Base-by-base conservation (phyloP, 805 yeast genomes). In the Metschnikowia baotianmanensis region DNA sequence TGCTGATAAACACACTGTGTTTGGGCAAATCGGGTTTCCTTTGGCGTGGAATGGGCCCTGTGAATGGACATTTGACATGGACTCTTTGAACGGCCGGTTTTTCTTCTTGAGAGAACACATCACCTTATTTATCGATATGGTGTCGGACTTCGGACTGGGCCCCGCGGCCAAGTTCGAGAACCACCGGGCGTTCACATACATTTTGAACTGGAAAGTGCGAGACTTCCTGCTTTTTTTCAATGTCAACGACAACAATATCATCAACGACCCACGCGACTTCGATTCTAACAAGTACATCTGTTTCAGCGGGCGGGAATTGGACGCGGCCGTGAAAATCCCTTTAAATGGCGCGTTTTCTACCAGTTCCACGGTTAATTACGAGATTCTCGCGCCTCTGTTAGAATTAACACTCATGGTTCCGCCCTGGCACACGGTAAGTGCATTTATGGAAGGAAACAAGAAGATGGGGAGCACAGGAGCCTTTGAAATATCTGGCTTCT, bases 351-450 rank as follows among this genome's bases (percentile, higher is more conserved):
- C 80, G 13, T 71, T 76, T 27, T 63, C 75, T 26, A 76, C 74
- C 36, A 71, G 74, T 3, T 76, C 78, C 1, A 71, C 75, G 0
- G 66, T 83, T 12, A 63, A 71, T 12, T 86, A 72, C 51, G 59
- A 62, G 1, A 48, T 83, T 2, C 47, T 48, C 3, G 82, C 96
- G 0, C 78, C 86, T 0, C 63, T 63, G 34, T 77, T 88, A 49
- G 75, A 81, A 34, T 53, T 93, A 34, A 65, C 76, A 1, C 58
- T 90, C 2, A 83, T 81, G 42, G 78, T 93, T 0, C 98, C 99
- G 0, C 83, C 91, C 1, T 93, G 98, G 96, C 95, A 88, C 55
- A 90, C 98, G 0, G 66, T 80, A 19, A 77, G 80, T 40, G 82
- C 83, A 34, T 91, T 91, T 50, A 59, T 86, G 65, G 72, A 74